These are phyloP conservation scores for Arthrobotrys iridis DNA, from an alignment of 2,329 filamentous ascomycete genomes.

Conservation along the genomic window DNA sequence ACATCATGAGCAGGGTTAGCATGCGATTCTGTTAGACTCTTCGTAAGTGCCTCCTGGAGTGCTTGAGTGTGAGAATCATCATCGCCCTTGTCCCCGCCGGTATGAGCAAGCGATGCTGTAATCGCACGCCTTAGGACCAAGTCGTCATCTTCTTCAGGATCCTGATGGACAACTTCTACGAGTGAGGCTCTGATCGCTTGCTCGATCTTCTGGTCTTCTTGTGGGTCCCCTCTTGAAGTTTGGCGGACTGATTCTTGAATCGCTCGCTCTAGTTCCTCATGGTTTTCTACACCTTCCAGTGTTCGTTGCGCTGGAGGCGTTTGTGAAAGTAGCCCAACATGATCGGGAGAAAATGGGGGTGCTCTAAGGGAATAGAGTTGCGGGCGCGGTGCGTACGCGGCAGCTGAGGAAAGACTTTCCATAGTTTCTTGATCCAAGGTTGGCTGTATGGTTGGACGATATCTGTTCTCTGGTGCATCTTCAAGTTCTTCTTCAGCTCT, in stretches of 20 bases:
- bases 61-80: conserved; percentile 63
- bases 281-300: conserved; percentile 38
- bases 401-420: conserved; percentile 13
- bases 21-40: conserved; percentile 2
- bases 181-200: conserved; percentile 78
- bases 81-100: conserved; percentile 59
- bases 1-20: conserved; percentile 56
- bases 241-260: conserved; percentile 75
- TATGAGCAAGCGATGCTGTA: conserved; percentile 55
- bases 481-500: conserved; percentile 36
- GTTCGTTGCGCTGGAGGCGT: not conserved
- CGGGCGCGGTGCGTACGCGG: not conserved
- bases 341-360: conserved; percentile 10
- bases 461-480: conserved; percentile 49
- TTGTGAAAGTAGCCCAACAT: not conserved
- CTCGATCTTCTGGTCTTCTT: conserved; percentile 77
- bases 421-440: conserved; percentile 37
- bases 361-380: not conserved
- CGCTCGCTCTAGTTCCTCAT: conserved; percentile 74
- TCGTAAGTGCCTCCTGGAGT: conserved; percentile 60
- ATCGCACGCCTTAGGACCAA: conserved; percentile 59
- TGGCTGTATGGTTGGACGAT: conserved; percentile 16
- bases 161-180: conserved; percentile 64
- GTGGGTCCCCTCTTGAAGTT: conserved; percentile 74
- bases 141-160: conserved; percentile 58